Evolutionary conservation across 106 monocot species (phyloP), one percentile per base, ranked within the genome.

Genomic region (Dactylorhiza incarnata): DNA sequence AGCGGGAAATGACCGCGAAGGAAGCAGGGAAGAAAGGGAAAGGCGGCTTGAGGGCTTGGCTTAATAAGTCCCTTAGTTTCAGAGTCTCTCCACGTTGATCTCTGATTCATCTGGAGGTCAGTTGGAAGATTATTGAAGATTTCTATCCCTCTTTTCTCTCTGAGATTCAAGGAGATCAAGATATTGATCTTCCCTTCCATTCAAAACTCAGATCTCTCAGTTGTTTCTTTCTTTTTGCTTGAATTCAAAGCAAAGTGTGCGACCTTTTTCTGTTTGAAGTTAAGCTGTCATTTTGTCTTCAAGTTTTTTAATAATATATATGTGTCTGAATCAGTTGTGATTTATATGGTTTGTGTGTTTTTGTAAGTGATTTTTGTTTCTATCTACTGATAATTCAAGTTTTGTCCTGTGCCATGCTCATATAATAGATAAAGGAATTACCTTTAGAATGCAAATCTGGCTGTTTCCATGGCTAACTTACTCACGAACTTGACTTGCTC

Each of bases 41-140:
- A 5, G 1, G 45, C n/a, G n/a, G 69, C 7, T 69, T 45, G 69
- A 69, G 45, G 69, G 44, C 69, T 46, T 69, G 69, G 69, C 69
- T 69, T 16, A 69, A 69, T 46, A 69, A 46, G 44, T 69, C 69
- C 45, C 69, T 69, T 46, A 69, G 45, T 46, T 69, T 69, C 29
- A 65, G 65, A n/a, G 45, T 69, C 43, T 69, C 69, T 69, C 45
- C 69, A 3, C 46, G 45, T 7, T 69, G 45, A 69, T 43, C 69
- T 14, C 2, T 26, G 0, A 4, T 66, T 29, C 22, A 59, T 59
- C 2, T 59, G 19, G 37, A 37, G 37, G 37, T 37, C 37, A 37
- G 37, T 37, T 6, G 8, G 5, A 9, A n/a, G 22, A 22, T 20
- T n/a, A 17, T 59, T 23, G 5, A 22, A 6, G 6, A 0, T 59